phyloP scores from a whole-genome alignment of 371 early-diverging fungal species.

The Mortierella sp. region DNA sequence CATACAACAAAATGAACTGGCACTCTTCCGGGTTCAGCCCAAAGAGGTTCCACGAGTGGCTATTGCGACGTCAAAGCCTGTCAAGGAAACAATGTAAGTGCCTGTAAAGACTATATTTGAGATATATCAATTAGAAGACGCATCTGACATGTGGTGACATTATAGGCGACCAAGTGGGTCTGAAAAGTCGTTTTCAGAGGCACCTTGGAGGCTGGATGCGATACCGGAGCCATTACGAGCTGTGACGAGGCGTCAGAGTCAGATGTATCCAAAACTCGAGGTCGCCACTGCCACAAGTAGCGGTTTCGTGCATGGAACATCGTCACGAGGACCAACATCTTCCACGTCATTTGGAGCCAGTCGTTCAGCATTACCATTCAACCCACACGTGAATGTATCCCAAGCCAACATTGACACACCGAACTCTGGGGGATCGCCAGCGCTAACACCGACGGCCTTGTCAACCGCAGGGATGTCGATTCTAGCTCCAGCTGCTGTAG shows the following conservation, averaged over 20 bases:
- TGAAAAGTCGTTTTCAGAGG: conserved; percentile 30
- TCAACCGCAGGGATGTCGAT: neutral
- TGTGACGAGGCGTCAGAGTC: conserved; percentile 41
- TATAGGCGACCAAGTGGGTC: conserved; percentile 16
- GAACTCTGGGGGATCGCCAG: neutral
- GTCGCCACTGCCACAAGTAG: neutral
- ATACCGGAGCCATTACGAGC: conserved; percentile 46
- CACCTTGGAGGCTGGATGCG: conserved; percentile 52
- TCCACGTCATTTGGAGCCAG: neutral
- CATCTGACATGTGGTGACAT: neutral
- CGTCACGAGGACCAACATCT: neutral
- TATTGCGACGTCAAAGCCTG: conserved; percentile 45
- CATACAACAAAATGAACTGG: conserved; percentile 37
- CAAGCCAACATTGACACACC: neutral
- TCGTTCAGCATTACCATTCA: neutral
- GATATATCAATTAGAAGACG: too few relatives aligned
- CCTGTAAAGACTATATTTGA: neutral
- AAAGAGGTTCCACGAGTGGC: conserved; percentile 37
- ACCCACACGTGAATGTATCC: neutral
- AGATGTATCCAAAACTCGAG: conserved; percentile 39
- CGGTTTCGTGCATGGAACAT: neutral
- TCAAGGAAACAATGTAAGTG: conserved; percentile 46
- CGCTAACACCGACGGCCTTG: neutral
- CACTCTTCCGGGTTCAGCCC: conserved; percentile 28
- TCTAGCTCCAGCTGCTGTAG: neutral